These are phyloP conservation scores for Aurantiochytrium sp. DNA, from an alignment of 108 stramenopile species.

Conservation along the genomic window DNA sequence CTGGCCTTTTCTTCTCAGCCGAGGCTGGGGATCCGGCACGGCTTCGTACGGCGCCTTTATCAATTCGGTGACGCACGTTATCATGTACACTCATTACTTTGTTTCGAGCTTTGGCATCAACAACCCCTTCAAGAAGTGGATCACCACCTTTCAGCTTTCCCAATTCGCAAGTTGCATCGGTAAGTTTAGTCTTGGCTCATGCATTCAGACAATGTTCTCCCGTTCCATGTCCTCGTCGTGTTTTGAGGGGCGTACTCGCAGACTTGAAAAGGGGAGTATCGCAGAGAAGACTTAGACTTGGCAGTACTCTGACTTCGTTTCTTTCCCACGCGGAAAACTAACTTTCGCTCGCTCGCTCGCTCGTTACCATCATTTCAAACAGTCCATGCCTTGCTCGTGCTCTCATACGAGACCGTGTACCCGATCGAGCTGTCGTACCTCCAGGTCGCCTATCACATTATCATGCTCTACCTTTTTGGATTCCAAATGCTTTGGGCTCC, in stretches of 20 bases:
- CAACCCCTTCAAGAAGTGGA: background rate
- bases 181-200: too few relatives aligned
- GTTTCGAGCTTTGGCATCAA: background rate
- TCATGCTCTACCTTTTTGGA: slow-evolving; percentile 12
- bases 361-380: background rate
- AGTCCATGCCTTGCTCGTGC: background rate
- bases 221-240: too few relatives aligned
- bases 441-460: slow-evolving; percentile 6
- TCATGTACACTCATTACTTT: slow-evolving; percentile 19
- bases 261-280: too few relatives aligned
- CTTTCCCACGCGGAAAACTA: too few relatives aligned
- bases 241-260: too few relatives aligned
- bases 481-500: background rate
- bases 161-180: background rate
- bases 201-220: too few relatives aligned
- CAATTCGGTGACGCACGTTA: slow-evolving; percentile 2
- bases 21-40: background rate
- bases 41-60: background rate
- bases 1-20: background rate
- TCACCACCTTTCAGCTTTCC: background rate
- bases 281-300: too few relatives aligned
- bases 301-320: too few relatives aligned
- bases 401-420: background rate
- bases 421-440: background rate
- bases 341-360: background rate